Evolutionary conservation across 2,329 filamentous ascomycete genomes (phyloP), one percentile per base, ranked within the genome.

Genomic region (Purpureocillium lavendulum): DNA sequence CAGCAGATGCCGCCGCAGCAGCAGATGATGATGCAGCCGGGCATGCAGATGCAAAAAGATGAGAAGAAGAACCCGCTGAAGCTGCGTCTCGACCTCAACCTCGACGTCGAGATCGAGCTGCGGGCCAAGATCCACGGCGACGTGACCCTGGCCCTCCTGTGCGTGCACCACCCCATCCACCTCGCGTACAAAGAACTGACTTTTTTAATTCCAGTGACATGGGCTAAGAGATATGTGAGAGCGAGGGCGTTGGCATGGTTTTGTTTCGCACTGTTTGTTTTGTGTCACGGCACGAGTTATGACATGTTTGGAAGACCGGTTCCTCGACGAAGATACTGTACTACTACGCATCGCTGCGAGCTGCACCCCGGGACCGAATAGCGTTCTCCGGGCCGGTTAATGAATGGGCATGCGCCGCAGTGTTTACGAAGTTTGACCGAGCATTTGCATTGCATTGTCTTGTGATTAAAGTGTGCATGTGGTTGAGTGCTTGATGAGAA

Each of bases 91-190:
- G 84, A 89, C 56, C 66, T 87, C 40, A 88, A 89, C 60, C 63
- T 89, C 39, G 84, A 89, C 53, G 73, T 89, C 38, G 83, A 89
- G 63, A 83, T 89, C 49, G 78, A 87, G 59, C 66, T 89, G 40
- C 87, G 87, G 67, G 84, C 84, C 15, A 82, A 77, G 57, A 87
- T 89, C 46, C 77, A 87, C 50, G 84, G 84, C 52, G 84, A 88
- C 64, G 58, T 89, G 53, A 86, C 82, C 8, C 60, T 87, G 44
- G 78, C 76, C 42, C 68, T 87, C 54, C 77, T 84, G 83, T 87
- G 73, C 49, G 65, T 62, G 1, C 7, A 2, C 7, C 9, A 11
- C 15, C 32, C 8, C 9, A 17, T 26, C 28, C 13, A 8, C 17
- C 17, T 15, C n/a, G 10, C 17, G 21, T 26, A 26, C 30, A 15